phyloP scores from a whole-genome alignment of 2,329 filamentous ascomycete species.

The Cytospora schulzeri region DNA sequence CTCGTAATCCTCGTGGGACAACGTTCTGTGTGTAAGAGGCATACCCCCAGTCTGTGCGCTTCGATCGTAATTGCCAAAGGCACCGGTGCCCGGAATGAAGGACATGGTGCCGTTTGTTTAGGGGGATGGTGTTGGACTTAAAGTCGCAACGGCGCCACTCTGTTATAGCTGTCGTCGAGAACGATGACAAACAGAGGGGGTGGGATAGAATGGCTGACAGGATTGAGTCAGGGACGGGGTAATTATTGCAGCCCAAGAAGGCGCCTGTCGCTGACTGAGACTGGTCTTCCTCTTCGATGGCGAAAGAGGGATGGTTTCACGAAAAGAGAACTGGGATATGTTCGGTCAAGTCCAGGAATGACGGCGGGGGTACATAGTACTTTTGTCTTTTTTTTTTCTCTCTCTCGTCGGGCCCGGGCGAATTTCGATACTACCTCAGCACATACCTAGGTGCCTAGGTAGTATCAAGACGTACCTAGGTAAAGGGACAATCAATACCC shows the following conservation, averaged over 20 bases:
- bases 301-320: neutral
- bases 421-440: neutral
- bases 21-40: conserved; percentile 34
- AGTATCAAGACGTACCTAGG: neutral
- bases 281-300: neutral
- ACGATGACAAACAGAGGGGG: neutral
- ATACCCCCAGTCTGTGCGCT: conserved; percentile 47
- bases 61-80: conserved; percentile 52
- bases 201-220: neutral
- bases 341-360: too few relatives aligned
- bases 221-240: neutral
- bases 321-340: neutral
- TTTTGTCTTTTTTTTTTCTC: neutral
- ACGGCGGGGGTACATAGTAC: neutral
- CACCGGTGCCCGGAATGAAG: conserved; percentile 40
- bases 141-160: neutral
- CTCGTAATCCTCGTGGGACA: conserved; percentile 27
- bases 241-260: neutral
- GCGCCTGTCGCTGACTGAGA: conserved; percentile 2
- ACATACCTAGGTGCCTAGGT: neutral
- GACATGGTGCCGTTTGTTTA: conserved; percentile 40
- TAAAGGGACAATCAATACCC: neutral
- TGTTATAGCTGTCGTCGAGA: neutral
- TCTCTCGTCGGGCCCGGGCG: neutral
- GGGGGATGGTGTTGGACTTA: neutral